These are phyloP conservation scores for Syncephalastrum monosporum DNA, from an alignment of 371 early-diverging fungal species.

Conservation along the genomic window DNA sequence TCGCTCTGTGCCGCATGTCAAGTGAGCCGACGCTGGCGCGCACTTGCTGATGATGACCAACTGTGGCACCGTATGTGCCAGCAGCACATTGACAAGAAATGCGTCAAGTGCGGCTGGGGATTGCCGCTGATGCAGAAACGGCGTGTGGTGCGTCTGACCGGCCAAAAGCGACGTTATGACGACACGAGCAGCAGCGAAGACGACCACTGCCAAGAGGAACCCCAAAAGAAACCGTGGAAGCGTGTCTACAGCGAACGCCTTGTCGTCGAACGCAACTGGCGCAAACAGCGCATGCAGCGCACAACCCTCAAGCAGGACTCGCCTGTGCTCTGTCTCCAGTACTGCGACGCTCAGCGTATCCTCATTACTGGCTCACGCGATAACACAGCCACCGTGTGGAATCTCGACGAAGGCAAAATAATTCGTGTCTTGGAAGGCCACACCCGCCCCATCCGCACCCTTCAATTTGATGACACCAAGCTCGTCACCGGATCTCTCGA, in stretches of 20 bases:
- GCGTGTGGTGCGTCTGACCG: conserved; percentile 24
- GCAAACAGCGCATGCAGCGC: conserved; percentile 37
- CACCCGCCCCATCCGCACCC: conserved; percentile 79
- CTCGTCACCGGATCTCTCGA: conserved; percentile 78
- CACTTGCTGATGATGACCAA: conserved; percentile 83
- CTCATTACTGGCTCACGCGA: conserved; percentile 89
- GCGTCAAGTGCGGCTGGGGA: conserved; percentile 96
- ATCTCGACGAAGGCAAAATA: conserved; percentile 71
- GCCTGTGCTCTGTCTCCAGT: conserved; percentile 87
- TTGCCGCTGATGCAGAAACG: conserved; percentile 67
- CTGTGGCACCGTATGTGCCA: conserved; percentile 96
- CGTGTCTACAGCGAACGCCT: conserved; percentile 82
- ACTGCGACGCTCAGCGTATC: conserved; percentile 68
- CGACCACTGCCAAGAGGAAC: not conserved
- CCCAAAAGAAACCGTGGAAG: conserved; percentile 71
- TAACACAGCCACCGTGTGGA: conserved; percentile 80
- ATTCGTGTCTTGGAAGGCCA: conserved; percentile 81
- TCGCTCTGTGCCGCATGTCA: conserved; percentile 88
- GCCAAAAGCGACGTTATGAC: not conserved
- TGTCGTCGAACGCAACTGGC: conserved; percentile 84
- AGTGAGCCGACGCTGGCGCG: conserved; percentile 77
- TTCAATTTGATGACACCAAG: conserved; percentile 85
- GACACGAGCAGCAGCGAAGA: conserved; percentile 6
- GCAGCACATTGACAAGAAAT: conserved; percentile 95
- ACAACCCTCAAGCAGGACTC: conserved; percentile 68